phyloP scores from a whole-genome alignment of 2,329 filamentous ascomycete genomes.

The Exophiala sp. region DNA sequence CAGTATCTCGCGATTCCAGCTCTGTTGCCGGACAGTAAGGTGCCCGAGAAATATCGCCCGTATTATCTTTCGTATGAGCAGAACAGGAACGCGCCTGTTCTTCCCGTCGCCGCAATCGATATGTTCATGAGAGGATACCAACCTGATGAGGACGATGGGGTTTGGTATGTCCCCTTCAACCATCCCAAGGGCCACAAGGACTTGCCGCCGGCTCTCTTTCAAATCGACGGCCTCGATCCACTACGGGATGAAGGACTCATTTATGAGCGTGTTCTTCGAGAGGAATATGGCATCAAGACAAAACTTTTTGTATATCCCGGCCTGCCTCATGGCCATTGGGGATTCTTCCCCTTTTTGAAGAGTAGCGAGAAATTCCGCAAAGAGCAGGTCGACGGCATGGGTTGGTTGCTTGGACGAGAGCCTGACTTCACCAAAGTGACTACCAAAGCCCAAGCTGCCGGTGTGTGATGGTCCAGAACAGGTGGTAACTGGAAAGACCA shows the following conservation, averaged over 20 bases:
- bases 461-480: neutral
- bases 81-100: slow-evolving; percentile 37
- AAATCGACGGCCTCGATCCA: slow-evolving; percentile 31
- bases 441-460: neutral
- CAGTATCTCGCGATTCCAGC: slow-evolving; percentile 43
- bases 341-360: slow-evolving; percentile 26
- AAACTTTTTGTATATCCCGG: slow-evolving; percentile 32
- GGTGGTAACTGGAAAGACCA: too few species aligned
- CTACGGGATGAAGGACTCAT: slow-evolving; percentile 30
- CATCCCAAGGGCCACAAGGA: slow-evolving; percentile 30
- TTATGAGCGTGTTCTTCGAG: slow-evolving; percentile 28
- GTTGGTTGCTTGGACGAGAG: slow-evolving; percentile 20
- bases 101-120: slow-evolving; percentile 32
- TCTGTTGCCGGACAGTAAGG: slow-evolving; percentile 30
- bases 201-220: slow-evolving; percentile 29
- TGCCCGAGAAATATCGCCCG: slow-evolving; percentile 38
- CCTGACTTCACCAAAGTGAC: slow-evolving; percentile 1
- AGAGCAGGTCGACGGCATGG: slow-evolving; percentile 25
- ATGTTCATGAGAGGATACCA: slow-evolving; percentile 26
- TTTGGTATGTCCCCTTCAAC: slow-evolving; percentile 20
- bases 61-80: slow-evolving; percentile 34
- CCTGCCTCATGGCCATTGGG: slow-evolving; percentile 33
- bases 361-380: slow-evolving; percentile 27
- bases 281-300: slow-evolving; percentile 29
- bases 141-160: slow-evolving; percentile 22